Percentiles rank a stretch among this genome's conserved stretches.
Conservation (phyloP, 2,329 filamentous ascomycete genomes). For the Phyllosticta citrichinensis region DNA sequence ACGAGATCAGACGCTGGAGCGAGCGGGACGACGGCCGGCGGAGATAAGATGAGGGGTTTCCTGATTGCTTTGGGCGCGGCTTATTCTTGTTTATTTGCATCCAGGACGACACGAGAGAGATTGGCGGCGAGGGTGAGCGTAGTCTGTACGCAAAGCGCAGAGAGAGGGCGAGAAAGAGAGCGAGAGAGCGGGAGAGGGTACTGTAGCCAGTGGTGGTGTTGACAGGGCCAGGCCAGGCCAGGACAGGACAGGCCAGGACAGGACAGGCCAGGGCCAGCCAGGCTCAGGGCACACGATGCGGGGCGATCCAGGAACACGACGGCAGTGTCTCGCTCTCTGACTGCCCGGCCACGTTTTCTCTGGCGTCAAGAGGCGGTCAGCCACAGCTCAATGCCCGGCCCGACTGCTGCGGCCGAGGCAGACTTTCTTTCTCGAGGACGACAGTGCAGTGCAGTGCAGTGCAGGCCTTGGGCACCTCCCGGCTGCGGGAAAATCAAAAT, state of each 20-base stretch:
- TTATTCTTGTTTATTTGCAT: too few relatives aligned
- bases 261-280: background rate
- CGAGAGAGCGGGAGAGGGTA: too few relatives aligned
- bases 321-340: background rate
- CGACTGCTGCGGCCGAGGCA: background rate
- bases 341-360: background rate
- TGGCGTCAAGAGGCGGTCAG: background rate
- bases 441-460: too few relatives aligned
- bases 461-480: too few relatives aligned
- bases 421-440: too few relatives aligned
- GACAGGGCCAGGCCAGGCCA: background rate
- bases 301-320: constrained; percentile 7
- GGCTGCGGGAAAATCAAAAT: background rate
- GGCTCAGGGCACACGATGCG: background rate
- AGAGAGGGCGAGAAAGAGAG: too few relatives aligned
- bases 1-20: constrained; percentile 6
- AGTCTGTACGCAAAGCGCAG: too few relatives aligned
- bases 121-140: too few relatives aligned
- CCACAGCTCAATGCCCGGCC: background rate
- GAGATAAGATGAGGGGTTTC: too few relatives aligned
- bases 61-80: too few relatives aligned
- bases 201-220: background rate
- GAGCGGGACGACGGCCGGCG: too few relatives aligned
- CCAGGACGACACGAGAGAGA: too few relatives aligned
- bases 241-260: background rate